Conservation (phyloP, 805 yeast species). For the Candida awuae region DNA sequence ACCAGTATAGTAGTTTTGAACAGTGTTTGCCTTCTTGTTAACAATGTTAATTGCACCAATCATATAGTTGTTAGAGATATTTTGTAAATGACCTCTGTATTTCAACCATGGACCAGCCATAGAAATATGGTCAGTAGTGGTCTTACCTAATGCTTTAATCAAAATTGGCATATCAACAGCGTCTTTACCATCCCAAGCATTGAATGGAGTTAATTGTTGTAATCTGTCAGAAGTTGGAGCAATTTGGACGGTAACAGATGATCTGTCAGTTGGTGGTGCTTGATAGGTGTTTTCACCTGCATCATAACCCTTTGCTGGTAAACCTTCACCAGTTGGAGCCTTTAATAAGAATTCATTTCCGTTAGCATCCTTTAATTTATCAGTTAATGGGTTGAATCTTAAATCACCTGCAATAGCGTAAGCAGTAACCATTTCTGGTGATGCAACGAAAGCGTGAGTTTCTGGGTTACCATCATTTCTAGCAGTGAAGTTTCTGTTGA, state of each 20-base stretch:
- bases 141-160: constrained; percentile 94
- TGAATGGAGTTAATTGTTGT: constrained; percentile 88
- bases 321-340: constrained; percentile 77
- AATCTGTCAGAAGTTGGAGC: constrained; percentile 92
- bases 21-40: constrained; percentile 87
- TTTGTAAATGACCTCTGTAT: constrained; percentile 99
- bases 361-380: constrained; percentile 59
- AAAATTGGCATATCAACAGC: constrained; percentile 82
- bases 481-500: constrained; percentile 95
- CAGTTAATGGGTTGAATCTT: constrained; percentile 85
- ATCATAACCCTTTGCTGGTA: constrained; percentile 65
- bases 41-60: constrained; percentile 98
- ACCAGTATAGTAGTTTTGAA: constrained; percentile 88
- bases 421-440: constrained; percentile 96
- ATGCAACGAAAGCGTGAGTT: constrained; percentile 96
- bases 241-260: constrained; percentile 63
- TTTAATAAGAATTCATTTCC: constrained; percentile 72
- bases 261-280: constrained; percentile 90
- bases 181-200: constrained; percentile 95
- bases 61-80: constrained; percentile 98
- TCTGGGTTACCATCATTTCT: constrained; percentile 98
- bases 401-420: constrained; percentile 92
- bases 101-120: constrained; percentile 99
- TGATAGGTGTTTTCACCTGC: constrained; percentile 78
- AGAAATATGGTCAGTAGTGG: constrained; percentile 98